Evolutionary conservation across 495 filamentous ascomycete species (phyloP).

Genomic region (Lindgomyces ingoldianus): DNA sequence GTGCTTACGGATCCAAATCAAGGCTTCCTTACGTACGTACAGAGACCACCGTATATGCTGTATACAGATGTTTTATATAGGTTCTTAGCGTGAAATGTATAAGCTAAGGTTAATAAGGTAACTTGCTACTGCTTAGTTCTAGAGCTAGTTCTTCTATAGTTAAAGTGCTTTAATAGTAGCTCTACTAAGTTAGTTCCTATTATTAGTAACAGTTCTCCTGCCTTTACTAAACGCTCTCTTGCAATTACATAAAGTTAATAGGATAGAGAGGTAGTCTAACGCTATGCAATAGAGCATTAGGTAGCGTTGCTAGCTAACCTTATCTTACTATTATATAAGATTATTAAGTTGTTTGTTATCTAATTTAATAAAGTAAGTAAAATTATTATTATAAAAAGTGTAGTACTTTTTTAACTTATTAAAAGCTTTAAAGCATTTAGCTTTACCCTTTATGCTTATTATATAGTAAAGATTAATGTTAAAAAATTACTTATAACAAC

Average conservation of each 20-base stretch:
- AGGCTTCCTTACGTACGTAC: not conserved
- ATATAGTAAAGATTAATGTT: not conserved
- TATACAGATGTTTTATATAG: not conserved
- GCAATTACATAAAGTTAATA: not conserved
- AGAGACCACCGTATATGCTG: not conserved
- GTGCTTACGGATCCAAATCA: not conserved
- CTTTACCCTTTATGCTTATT: not conserved
- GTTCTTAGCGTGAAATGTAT: not conserved
- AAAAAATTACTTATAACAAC: not conserved
- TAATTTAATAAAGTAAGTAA: slow-evolving; percentile 7
- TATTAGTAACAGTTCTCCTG: too few relatives aligned
- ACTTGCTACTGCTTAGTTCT: not conserved
- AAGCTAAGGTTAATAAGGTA: not conserved
- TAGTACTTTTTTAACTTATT: not conserved
- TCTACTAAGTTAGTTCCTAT: not conserved
- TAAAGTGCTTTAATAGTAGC: not conserved
- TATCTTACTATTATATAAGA: not conserved
- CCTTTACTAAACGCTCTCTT: not conserved
- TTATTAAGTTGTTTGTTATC: not conserved
- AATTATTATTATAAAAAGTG: not conserved
- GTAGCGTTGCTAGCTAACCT: not conserved
- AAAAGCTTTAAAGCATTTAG: not conserved
- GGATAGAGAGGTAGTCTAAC: not conserved
- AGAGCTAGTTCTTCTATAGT: slow-evolving; percentile 1
- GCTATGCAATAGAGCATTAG: not conserved